These are phyloP conservation scores for Colletotrichum falcatum DNA, from an alignment of 2,329 filamentous ascomycete species.

Conservation along the genomic window DNA sequence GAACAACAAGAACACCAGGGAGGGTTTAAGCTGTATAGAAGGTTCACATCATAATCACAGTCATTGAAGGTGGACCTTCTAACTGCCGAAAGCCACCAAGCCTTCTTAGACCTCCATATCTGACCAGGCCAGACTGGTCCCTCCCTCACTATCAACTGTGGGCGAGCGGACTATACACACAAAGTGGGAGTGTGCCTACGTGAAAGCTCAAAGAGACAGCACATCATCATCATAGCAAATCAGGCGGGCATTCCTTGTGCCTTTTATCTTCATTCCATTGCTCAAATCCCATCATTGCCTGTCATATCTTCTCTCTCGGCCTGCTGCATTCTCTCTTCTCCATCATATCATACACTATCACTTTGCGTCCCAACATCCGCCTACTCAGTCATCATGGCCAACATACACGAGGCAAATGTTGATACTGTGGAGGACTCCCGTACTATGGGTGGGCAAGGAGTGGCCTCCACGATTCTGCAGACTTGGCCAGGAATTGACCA, in stretches of 20 bases:
- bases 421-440: background rate
- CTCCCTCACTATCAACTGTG: background rate
- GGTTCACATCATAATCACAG: background rate
- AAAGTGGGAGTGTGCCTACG: background rate
- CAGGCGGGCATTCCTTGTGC: background rate
- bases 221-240: constrained; percentile 5
- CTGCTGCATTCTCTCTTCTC: background rate
- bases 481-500: constrained; percentile 40
- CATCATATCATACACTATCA: no score
- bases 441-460: no score
- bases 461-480: background rate
- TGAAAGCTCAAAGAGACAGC: background rate
- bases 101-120: background rate
- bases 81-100: background rate
- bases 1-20: no score
- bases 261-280: background rate
- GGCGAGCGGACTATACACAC: background rate
- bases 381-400: constrained; percentile 2
- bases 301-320: background rate
- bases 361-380: background rate
- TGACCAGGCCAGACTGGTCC: background rate
- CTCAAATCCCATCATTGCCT: background rate
- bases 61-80: background rate
- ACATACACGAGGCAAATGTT: background rate
- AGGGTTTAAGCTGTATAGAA: background rate